Evolutionary conservation across 140 eudicot genomes (phyloP).

Genomic region (Anethum foeniculum): DNA sequence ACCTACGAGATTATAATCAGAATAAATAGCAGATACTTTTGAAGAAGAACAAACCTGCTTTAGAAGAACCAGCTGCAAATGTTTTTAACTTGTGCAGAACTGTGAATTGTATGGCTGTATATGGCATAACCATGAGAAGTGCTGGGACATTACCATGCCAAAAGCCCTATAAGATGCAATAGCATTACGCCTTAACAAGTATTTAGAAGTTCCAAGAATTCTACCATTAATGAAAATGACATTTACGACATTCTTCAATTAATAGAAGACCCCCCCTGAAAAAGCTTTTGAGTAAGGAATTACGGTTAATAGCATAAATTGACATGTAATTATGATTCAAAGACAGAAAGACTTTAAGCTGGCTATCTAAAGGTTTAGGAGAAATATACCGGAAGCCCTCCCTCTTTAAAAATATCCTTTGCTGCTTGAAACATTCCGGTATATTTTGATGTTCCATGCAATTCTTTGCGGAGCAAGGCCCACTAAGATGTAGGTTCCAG

Average conservation of each 20-base stretch:
- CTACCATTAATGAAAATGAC: background rate
- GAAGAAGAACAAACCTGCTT: constrained; percentile 41
- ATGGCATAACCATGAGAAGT: constrained; percentile 94
- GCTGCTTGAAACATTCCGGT: constrained; percentile 92
- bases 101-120: constrained; percentile 80
- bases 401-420: constrained; percentile 80
- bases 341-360: background rate
- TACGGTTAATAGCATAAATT: background rate
- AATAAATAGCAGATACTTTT: background rate
- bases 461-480: constrained; percentile 52
- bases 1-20: background rate
- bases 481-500: constrained; percentile 74
- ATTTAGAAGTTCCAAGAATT: background rate
- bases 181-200: background rate
- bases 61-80: constrained; percentile 76
- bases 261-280: background rate
- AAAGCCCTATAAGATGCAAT: constrained; percentile 50
- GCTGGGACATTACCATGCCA: constrained; percentile 99
- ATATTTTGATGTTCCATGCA: constrained; percentile 64
- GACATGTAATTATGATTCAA: background rate
- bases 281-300: background rate
- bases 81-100: constrained; percentile 82
- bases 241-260: background rate
- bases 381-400: constrained; percentile 51
- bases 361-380: background rate